phyloP scores from a whole-genome alignment of 2,329 filamentous ascomycete genomes.

The Zymoseptoria pseudotritici region DNA sequence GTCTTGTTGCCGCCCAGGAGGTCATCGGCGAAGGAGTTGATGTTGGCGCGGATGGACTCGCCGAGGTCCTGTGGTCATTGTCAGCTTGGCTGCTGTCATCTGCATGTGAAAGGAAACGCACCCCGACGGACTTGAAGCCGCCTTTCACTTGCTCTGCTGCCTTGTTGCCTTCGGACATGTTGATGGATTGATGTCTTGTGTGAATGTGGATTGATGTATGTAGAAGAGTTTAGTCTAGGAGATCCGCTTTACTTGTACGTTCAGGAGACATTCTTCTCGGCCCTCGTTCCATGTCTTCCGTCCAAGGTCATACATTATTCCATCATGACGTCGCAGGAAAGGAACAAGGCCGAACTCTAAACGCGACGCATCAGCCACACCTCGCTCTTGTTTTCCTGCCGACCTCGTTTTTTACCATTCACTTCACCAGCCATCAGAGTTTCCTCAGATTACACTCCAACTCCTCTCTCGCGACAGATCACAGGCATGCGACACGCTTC shows the following conservation, averaged over 20 bases:
- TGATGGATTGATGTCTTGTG: constrained; percentile 1
- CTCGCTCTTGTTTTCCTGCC: neutral
- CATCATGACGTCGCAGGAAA: neutral
- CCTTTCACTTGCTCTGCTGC: constrained; percentile 22
- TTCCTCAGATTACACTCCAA: neutral
- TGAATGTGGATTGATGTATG: no score
- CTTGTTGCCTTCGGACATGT: constrained; percentile 19
- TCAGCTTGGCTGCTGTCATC: neutral
- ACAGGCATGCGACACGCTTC: neutral
- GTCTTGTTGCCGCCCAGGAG: constrained; percentile 15
- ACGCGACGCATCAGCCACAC: neutral
- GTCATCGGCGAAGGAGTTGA: constrained; percentile 25
- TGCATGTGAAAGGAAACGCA: neutral
- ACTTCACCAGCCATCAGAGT: neutral
- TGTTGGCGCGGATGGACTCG: constrained; percentile 23
- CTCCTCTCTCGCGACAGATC: neutral
- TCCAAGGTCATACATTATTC: neutral
- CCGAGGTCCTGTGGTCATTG: constrained; percentile 12
- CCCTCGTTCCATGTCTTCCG: neutral
- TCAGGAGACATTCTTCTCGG: neutral
- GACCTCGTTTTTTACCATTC: neutral
- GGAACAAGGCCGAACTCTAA: neutral
- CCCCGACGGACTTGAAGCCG: constrained; percentile 18
- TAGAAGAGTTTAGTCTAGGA: no score
- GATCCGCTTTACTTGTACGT: no score